A percentile compares a stretch with the other conserved stretches of the same genome.
Evolutionary conservation across 2,329 filamentous ascomycete species (phyloP).

Genomic region (Aspergillus proliferans): DNA sequence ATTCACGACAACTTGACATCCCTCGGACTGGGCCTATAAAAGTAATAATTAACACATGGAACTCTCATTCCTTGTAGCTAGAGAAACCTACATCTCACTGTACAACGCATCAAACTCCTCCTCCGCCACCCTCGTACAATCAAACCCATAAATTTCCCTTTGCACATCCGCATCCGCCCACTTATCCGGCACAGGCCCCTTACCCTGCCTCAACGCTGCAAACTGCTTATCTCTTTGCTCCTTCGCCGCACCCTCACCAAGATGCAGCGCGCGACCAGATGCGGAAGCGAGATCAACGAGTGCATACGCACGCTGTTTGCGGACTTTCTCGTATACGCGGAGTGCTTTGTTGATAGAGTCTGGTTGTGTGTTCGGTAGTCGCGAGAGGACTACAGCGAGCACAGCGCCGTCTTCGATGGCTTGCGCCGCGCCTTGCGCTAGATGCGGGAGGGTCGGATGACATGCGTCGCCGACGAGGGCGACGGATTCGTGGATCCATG

Average conservation of each 20-base stretch:
- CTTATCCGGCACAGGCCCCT: slow-evolving; percentile 51
- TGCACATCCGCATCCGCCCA: slow-evolving; percentile 65
- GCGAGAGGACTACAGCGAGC: slow-evolving; percentile 45
- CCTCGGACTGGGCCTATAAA: background rate
- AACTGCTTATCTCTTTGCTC: slow-evolving; percentile 52
- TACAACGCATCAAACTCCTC: slow-evolving; percentile 1
- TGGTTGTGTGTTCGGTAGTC: slow-evolving; percentile 40
- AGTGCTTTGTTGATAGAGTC: slow-evolving; percentile 48
- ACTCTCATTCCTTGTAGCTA: background rate
- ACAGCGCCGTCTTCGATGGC: slow-evolving; percentile 58
- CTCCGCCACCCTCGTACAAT: slow-evolving; percentile 38
- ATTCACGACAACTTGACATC: background rate
- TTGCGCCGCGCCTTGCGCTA: slow-evolving; percentile 58
- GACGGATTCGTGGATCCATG: slow-evolving; percentile 51
- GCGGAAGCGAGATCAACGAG: slow-evolving; percentile 52
- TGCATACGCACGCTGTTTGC: slow-evolving; percentile 50
- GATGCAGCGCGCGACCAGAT: slow-evolving; percentile 47
- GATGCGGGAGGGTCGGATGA: slow-evolving; percentile 57
- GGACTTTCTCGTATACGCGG: slow-evolving; percentile 49
- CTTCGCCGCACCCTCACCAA: slow-evolving; percentile 53
- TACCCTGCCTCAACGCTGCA: slow-evolving; percentile 44
- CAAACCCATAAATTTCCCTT: slow-evolving; percentile 57
- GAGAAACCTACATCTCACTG: background rate
- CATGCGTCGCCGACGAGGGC: slow-evolving; percentile 55
- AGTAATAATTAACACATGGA: background rate